Evolutionary conservation across 2,329 filamentous ascomycete genomes (phyloP), one percentile per base, ranked within the genome.

Genomic region (Colletotrichum scovillei): DNA sequence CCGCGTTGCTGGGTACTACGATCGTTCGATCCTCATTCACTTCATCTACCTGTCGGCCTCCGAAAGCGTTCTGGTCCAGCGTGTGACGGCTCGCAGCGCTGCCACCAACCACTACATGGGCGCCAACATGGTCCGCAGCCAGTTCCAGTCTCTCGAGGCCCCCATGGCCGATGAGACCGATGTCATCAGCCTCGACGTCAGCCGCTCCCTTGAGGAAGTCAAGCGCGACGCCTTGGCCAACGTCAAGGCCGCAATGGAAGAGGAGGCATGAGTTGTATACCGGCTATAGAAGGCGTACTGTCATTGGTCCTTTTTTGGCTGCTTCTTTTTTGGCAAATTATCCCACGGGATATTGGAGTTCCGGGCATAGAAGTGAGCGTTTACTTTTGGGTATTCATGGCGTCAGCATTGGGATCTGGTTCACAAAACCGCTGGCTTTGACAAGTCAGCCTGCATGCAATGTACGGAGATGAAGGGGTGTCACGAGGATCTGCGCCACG

Each of bases 81-180:
- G 97, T 9, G 95, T 98, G 9, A 87, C 88, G 42, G 86, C 88
- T 52, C 90, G 97, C 77, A 73, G 69, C 46, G 73, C 73, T 32
- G 30, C 69, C n/a, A 85, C 95, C 84, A 92, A 92, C 65, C 97
- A 99, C 82, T 99, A 97, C 84, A 98, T 99, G 95, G 96, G 97
- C 78, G 93, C 94, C 77, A 90, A 91, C 78, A 98, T 99, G 96
- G 95, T 99, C 9, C 92, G 93, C 79, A 97, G 95, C 84, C 97
- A 99, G 81, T 93, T 98, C 76, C 90, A 92, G 75, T 93, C 92
- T 65, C 88, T 99, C n/a, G 96, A 99, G 84, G 91, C 93, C 75
- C 97, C 97, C 0, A 87, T 87, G 64, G 83, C 84, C 58, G 90
- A 94, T 68, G 93, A 95, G 80, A 87, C 83, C 26, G 94, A 97